Evolutionary conservation across 192 early-diverging fungal genomes (phyloP).

Genomic region (Mortierella claussenii): DNA sequence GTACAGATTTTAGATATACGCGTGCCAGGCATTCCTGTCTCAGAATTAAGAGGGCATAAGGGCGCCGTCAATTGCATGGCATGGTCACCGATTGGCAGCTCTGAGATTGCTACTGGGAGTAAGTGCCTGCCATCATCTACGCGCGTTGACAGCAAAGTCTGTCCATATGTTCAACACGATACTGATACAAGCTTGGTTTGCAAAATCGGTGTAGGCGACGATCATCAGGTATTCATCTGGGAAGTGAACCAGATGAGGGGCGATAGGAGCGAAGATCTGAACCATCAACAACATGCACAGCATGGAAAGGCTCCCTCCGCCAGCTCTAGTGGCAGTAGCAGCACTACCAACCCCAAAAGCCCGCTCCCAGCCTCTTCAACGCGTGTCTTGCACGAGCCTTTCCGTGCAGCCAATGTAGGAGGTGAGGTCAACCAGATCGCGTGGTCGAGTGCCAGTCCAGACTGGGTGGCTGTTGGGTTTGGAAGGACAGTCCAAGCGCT

Average conservation of each 20-base stretch:
- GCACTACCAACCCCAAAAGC: conserved; percentile 7
- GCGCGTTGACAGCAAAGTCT: no score
- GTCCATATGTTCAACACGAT: no score
- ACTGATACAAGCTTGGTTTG: no score
- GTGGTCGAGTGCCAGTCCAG: conserved; percentile 81
- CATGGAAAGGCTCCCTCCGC: conserved; percentile 43
- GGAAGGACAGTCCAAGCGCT: conserved; percentile 88
- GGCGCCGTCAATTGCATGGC: conserved; percentile 82
- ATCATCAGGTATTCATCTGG: conserved; percentile 93
- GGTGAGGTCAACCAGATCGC: conserved; percentile 83
- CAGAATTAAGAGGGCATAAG: conserved; percentile 83
- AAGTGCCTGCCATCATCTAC: no score
- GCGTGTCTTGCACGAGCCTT: conserved; percentile 56
- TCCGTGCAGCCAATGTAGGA: conserved; percentile 68
- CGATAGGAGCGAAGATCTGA: conserved; percentile 51
- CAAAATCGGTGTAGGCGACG: conserved; percentile 74
- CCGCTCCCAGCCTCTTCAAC: conserved; percentile 37
- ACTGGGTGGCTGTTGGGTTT: conserved; percentile 92
- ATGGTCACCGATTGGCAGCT: conserved; percentile 87
- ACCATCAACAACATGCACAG: conserved; percentile 38
- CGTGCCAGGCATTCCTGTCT: conserved; percentile 86
- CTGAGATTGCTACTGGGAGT: conserved; percentile 90
- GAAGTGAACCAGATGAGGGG: conserved; percentile 72
- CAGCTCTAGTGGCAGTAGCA: conserved; percentile 4
- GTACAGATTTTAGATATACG: conserved; percentile 94